Percentiles rank a stretch among this genome's conserved stretches.
Evolutionary conservation across 768 basidiomycete genomes (phyloP).

Genomic region (Lactifluus rugatus): DNA sequence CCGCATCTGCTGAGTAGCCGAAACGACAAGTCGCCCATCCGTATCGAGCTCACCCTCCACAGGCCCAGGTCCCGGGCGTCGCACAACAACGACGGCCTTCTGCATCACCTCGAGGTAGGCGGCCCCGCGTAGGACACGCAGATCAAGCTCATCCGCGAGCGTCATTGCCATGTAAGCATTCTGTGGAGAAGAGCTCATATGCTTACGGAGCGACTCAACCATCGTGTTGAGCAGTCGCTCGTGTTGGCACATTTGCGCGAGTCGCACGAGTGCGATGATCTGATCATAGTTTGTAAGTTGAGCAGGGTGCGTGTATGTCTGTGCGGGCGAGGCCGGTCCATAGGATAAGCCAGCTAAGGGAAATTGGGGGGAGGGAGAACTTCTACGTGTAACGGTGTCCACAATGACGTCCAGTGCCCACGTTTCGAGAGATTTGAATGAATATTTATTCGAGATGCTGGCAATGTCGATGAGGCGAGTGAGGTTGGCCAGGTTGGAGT

Average conservation of each 20-base stretch:
- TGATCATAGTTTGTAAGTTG: conserved; percentile 19
- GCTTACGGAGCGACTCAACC: conserved; percentile 45
- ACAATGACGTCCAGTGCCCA: conserved; percentile 72
- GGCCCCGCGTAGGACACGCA: conserved; percentile 48
- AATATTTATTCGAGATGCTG: conserved; percentile 60
- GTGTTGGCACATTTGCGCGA: conserved; percentile 61
- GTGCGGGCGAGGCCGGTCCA: conserved; percentile 25
- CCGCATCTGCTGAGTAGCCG: conserved; percentile 49
- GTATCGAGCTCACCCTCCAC: conserved; percentile 26
- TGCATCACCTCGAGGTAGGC: conserved; percentile 72
- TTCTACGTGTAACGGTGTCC: conserved; percentile 51
- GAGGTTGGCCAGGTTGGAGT: conserved; percentile 42
- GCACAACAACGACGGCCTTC: conserved; percentile 36
- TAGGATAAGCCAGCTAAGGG: conserved; percentile 25
- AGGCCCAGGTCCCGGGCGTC: conserved; percentile 16
- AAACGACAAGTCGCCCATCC: conserved; percentile 43
- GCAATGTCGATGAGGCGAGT: conserved; percentile 51
- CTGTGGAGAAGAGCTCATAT: conserved; percentile 52
- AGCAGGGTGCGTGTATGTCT: conserved; percentile 1
- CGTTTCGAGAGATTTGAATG: conserved; percentile 62
- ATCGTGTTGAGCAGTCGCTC: conserved; percentile 49
- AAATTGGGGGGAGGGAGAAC: conserved; percentile 39
- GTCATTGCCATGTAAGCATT: conserved; percentile 68
- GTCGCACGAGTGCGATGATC: conserved; percentile 36
- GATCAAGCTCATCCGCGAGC: conserved; percentile 59